Percentiles rank a stretch among this genome's conserved stretches.
These are phyloP conservation scores for Aspergillus sp. DNA, from an alignment of 2,329 filamentous ascomycete species.

Conservation along the genomic window DNA sequence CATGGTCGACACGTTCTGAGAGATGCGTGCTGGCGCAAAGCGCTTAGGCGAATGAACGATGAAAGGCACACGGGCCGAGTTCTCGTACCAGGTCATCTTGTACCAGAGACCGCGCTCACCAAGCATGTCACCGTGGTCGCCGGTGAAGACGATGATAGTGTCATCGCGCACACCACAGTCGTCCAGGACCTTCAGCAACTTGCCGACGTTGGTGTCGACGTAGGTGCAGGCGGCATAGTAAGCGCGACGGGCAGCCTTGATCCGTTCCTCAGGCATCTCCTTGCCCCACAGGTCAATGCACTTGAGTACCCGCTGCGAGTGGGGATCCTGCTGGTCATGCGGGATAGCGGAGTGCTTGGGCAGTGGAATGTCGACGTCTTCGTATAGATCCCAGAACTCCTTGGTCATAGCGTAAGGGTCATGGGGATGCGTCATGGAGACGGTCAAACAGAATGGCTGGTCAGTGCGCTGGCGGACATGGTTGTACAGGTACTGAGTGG, in stretches of 20 bases:
- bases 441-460: slow-evolving; percentile 84
- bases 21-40: slow-evolving; percentile 76
- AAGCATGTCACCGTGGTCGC: slow-evolving; percentile 95
- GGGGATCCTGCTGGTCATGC: slow-evolving; percentile 80
- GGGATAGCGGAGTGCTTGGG: slow-evolving; percentile 74
- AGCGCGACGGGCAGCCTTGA: slow-evolving; percentile 81
- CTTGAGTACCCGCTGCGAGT: slow-evolving; percentile 84
- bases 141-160: slow-evolving; percentile 89
- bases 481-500: slow-evolving; percentile 87
- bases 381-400: slow-evolving; percentile 92
- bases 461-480: slow-evolving; percentile 79
- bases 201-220: slow-evolving; percentile 89
- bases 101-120: slow-evolving; percentile 91
- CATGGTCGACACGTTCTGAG: slow-evolving; percentile 85
- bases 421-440: slow-evolving; percentile 92
- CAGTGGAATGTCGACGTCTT: slow-evolving; percentile 82
- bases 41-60: slow-evolving; percentile 78
- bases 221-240: slow-evolving; percentile 95
- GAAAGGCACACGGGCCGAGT: slow-evolving; percentile 85
- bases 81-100: slow-evolving; percentile 97
- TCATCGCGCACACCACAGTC: slow-evolving; percentile 79
- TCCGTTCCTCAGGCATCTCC: slow-evolving; percentile 81
- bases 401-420: slow-evolving; percentile 94
- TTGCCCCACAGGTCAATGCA: slow-evolving; percentile 86
- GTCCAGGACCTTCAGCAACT: slow-evolving; percentile 76